Base-by-base conservation (phyloP, 768 basidiomycete species). In the Lactarius pseudohatsudake region DNA sequence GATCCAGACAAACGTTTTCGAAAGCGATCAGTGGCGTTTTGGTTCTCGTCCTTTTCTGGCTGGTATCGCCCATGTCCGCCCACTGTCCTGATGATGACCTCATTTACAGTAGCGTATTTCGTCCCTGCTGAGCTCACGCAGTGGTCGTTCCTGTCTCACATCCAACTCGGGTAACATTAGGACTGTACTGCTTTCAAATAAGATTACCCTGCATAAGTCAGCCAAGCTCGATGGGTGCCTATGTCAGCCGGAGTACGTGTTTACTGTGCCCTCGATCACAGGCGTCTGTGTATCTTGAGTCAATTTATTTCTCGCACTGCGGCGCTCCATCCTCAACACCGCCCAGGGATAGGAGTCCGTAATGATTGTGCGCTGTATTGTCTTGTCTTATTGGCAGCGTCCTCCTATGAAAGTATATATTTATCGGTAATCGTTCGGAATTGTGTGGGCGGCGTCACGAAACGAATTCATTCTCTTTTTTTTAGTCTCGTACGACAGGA, bases 1-100 rank as follows among this genome's bases (percentile, higher is more conserved):
- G 11, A 13, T 38, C 11, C 13, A 38, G 36, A 36, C 36, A 28
- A 15, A 62, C 18, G 22, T 16, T 18, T 41, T 53, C 55, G 34
- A 38, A 65, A 43, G 41, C 60, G 60, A 62, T 32, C 53, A 57
- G 61, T 66, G 61, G 65, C 65, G 61, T 62, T 30, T 32, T 34
- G 30, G 36, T 40, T 38, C 16, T 26, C 55, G 30, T 22, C 50
- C 50, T 50, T 50, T 50, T 50, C 22, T 50, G 22, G 41, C 47
- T 55, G 38, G 34, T 45, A 56, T 50, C 43, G 26, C 36, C 20
- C 61, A 57, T 62, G 28, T 57, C 55, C 56, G 65, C 55, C 50
- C 45, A 26, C 30, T 50, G 56, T 40, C 32, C 41, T 20, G 43
- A 22, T 38, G 20, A 40, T 64, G 43, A 57, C 45, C 45, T 45